Conservation (phyloP, 768 basidiomycete species). For the Gautieria morchelliformis region DNA sequence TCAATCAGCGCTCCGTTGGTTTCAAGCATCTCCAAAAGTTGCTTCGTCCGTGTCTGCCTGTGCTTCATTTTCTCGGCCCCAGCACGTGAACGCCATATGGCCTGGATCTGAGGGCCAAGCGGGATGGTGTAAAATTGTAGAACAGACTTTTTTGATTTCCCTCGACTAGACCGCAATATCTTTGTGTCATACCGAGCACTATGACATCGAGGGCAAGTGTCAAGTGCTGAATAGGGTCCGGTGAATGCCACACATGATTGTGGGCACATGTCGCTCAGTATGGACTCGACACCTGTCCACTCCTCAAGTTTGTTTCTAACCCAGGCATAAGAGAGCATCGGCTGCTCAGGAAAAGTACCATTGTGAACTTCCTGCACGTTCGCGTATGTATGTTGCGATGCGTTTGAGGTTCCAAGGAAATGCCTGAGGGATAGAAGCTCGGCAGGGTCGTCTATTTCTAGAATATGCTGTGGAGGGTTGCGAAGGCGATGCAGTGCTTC, state of each 20-base stretch:
- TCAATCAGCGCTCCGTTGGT: slow-evolving; percentile 7
- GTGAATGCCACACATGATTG: slow-evolving; percentile 33
- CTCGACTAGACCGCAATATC: not conserved
- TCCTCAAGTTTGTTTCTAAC: slow-evolving; percentile 20
- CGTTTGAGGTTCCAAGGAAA: slow-evolving; percentile 19
- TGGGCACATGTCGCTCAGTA: slow-evolving; percentile 33
- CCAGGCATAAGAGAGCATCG: slow-evolving; percentile 22
- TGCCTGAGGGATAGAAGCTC: slow-evolving; percentile 24
- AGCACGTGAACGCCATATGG: slow-evolving; percentile 22
- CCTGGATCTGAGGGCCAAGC: slow-evolving; percentile 35
- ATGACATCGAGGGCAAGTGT: slow-evolving; percentile 24
- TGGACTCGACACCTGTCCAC: slow-evolving; percentile 26
- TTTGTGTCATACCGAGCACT: slow-evolving; percentile 20
- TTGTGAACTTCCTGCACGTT: not conserved
- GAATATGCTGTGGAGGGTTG: slow-evolving; percentile 16
- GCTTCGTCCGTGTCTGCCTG: slow-evolving; percentile 14
- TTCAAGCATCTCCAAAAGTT: slow-evolving; percentile 16
- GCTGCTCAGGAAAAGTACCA: slow-evolving; percentile 3
- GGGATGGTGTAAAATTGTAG: slow-evolving; percentile 30
- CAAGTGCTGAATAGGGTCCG: slow-evolving; percentile 22
- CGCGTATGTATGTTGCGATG: slow-evolving; percentile 25
- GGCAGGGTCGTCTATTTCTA: slow-evolving; percentile 16
- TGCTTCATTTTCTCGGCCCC: slow-evolving; percentile 14
- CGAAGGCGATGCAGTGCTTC: slow-evolving; percentile 11
- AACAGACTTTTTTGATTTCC: slow-evolving; percentile 15